Evolutionary conservation across 108 stramenopile species (phyloP), one percentile per base, ranked within the genome.

Genomic region (Fistulifera solaris): DNA sequence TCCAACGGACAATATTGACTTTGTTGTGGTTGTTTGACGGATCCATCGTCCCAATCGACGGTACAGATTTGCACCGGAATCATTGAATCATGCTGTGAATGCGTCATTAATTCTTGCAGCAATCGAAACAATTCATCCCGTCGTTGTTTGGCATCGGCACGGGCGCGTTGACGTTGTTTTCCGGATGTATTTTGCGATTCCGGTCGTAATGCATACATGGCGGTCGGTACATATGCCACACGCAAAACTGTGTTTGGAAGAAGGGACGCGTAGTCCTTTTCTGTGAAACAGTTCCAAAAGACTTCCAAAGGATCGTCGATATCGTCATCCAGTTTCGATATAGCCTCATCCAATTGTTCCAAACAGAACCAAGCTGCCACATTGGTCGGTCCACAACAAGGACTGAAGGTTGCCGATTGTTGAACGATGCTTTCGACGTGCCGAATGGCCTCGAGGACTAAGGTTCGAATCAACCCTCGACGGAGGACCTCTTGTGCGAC

Each of bases 211-310:
- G 92, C 92, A 62, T 94, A 94, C 81, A 87, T 80, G 10, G 92
- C 92, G 2, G 92, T 89, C 7, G 92, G 92, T 47, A 94, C 77
- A 62, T 89, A 94, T 18, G 87, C n/a, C 11, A 94, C 10, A 43
- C 80, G 72, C 13, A 87, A n/a, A n/a, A n/a, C n/a, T n/a, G 27
- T 14, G 27, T 39, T n/a, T 15, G 24, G 25, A 22, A 46, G 26
- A 38, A 10, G 10, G 18, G 2, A n/a, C 27, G 1, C 18, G 13
- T 56, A 12, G 31, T 56, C 17, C 13, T 35, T 4, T 28, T 27
- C 7, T 19, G 39, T 7, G 12, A 26, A 51, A 24, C 25, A 24
- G 16, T 54, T 2, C 12, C 47, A 8, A 12, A 16, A 8, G 18
- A 42, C 11, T 23, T 43, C 41, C 5, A 27, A 12, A 7, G 50